Evolutionary conservation across 2,329 filamentous ascomycete species (phyloP).

Genomic region (Fusarium albidum): DNA sequence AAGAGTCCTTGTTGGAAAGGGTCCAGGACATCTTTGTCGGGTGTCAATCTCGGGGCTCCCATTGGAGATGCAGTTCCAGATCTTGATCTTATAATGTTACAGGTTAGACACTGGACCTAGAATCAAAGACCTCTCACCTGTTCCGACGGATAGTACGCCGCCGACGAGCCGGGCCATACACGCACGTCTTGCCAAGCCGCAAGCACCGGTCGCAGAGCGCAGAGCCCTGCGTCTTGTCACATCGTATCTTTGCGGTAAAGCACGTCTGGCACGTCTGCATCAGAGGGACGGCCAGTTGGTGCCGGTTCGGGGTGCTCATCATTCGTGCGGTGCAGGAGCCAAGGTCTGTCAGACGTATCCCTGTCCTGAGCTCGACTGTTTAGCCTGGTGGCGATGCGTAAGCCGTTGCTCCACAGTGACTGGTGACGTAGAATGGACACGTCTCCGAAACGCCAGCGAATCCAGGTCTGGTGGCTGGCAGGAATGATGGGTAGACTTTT

Average conservation of each 20-base stretch:
- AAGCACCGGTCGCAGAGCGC: slow-evolving; percentile 44
- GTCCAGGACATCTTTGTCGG: neutral
- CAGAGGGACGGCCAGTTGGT: neutral
- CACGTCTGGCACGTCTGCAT: slow-evolving; percentile 45
- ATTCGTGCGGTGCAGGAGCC: neutral
- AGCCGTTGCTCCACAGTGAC: no score
- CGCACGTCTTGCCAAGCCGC: slow-evolving; percentile 43
- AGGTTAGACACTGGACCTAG: fast-evolving
- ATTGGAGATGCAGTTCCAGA: slow-evolving; percentile 9
- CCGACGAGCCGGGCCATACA: slow-evolving; percentile 42
- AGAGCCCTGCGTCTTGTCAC: slow-evolving; percentile 42
- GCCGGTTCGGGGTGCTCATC: slow-evolving; percentile 14
- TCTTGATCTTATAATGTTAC: fast-evolving
- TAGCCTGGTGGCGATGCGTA: no score
- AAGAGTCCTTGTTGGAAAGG: slow-evolving; percentile 35
- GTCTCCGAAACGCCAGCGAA: no score
- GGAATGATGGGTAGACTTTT: no score
- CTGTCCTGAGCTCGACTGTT: no score
- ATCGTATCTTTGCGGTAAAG: slow-evolving; percentile 43
- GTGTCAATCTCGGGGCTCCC: neutral
- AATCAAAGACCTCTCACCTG: slow-evolving; percentile 3
- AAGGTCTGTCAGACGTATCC: no score
- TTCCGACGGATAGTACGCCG: slow-evolving; percentile 26
- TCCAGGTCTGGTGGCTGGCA: no score
- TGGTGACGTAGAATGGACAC: no score